A percentile compares a stretch with the other conserved stretches of the same genome.
Conservation (phyloP, 1,284 basidiomycete species). For the Cystobasidium pallidum region DNA sequence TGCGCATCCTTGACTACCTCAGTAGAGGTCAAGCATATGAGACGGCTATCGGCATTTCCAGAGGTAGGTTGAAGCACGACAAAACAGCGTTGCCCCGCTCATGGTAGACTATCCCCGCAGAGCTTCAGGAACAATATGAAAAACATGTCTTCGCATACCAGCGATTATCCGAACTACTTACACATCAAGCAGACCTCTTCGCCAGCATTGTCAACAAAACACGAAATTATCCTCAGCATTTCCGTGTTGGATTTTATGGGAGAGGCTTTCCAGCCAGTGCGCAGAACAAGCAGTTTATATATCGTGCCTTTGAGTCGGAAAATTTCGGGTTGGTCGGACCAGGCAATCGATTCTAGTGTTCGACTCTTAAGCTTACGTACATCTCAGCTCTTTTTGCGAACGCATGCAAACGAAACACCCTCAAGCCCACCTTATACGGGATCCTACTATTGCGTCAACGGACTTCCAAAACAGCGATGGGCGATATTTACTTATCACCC, state of each 20-base stretch:
- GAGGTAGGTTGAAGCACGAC: conserved; percentile 54
- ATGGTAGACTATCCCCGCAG: conserved; percentile 9
- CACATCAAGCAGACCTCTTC: conserved; percentile 75
- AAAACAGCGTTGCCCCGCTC: not conserved
- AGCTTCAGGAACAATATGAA: conserved; percentile 76
- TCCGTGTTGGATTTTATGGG: conserved; percentile 90
- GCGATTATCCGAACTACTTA: conserved; percentile 79
- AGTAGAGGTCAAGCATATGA: conserved; percentile 95
- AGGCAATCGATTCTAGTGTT: not conserved
- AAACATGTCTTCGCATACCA: conserved; percentile 84
- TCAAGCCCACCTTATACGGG: conserved; percentile 77
- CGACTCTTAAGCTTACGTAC: not conserved
- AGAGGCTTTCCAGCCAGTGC: conserved; percentile 76
- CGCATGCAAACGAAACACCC: conserved; percentile 90
- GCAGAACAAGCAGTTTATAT: conserved; percentile 83
- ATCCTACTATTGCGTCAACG: conserved; percentile 73
- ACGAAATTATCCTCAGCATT: conserved; percentile 87
- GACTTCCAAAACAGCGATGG: conserved; percentile 78
- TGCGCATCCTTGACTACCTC: conserved; percentile 58
- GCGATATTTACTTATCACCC: conserved; percentile 84
- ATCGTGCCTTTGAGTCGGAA: conserved; percentile 89
- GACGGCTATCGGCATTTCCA: conserved; percentile 87
- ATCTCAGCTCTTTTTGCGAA: conserved; percentile 69
- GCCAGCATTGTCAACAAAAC: conserved; percentile 81
- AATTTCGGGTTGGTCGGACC: conserved; percentile 64